Base-by-base conservation (phyloP, 805 yeast species). In the Wickerhamomyces hampshirensis region DNA sequence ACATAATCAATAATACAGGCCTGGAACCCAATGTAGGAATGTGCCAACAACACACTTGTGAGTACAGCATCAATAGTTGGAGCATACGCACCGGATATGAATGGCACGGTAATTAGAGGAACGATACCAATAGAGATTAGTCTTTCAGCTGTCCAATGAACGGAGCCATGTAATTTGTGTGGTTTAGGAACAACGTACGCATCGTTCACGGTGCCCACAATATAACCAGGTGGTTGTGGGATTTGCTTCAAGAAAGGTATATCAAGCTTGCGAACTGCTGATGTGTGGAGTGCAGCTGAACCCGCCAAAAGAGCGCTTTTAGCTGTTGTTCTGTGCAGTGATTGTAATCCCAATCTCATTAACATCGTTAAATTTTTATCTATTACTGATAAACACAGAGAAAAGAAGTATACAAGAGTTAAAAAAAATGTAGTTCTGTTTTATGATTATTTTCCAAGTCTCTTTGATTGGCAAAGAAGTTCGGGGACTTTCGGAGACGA, bases 111-210 rank as follows among this genome's bases (percentile, higher is more conserved):
- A 19, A 79, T 70, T 42, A 91, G 65, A 23, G 98, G 98, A 17
- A 87, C 71, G 58, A 89, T 66, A 9, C 80, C 76, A 13, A 81
- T 59, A 4, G 94, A 71, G 24, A 87, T 64, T 5, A 75, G 53
- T 49, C 85, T 76, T 69, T 91, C 98, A 51, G 80, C 79, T n/a
- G 84, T 68, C 98, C 98, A 91, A 68, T 89, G 98, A 59, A 77
- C 73, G 17, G 94, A 84, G 32, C 98, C 97, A 54, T 87, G 89
- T 34, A 68, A 55, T 46, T 69, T 75, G 53, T 74, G 68, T 5
- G 79, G 58, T 28, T 68, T 60, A 27, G 97, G 97, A 12, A 76
- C 65, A 23, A 66, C 63, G 52, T 71, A 83, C 12, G 98, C 88
- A 44, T 93, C 98, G 61, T 91, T 93, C 33, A 89, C 95, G 6